Conservation (phyloP, 2,329 filamentous ascomycete species). For the Gaeumannomyces sp. region DNA sequence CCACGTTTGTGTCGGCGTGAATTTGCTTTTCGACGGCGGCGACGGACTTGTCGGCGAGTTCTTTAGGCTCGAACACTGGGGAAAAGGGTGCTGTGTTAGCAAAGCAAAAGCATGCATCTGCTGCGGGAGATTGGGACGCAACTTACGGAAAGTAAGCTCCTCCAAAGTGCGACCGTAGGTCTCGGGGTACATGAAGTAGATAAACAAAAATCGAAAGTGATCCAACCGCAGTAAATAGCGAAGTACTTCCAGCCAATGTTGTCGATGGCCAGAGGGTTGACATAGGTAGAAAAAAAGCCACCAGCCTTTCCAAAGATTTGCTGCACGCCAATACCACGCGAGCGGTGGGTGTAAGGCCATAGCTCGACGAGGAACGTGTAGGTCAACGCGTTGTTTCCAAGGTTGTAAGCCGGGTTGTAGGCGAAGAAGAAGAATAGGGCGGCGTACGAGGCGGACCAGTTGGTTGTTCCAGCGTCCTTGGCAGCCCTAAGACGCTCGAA, state of each 20-base stretch:
- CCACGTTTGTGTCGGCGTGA: constrained; percentile 5
- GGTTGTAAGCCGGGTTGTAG: constrained; percentile 22
- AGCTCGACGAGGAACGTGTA: constrained; percentile 23
- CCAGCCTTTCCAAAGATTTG: constrained; percentile 35
- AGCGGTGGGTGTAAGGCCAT: constrained; percentile 22
- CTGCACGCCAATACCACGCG: constrained; percentile 36
- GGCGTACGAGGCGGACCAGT: constrained; percentile 21
- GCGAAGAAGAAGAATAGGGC: constrained; percentile 23
- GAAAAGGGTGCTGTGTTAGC: neutral
- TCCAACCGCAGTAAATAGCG: constrained; percentile 37
- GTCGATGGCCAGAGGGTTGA: constrained; percentile 36
- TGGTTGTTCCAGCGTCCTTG: constrained; percentile 11
- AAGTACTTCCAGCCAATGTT: constrained; percentile 36
- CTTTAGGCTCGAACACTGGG: constrained; percentile 12
- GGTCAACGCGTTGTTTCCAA: constrained; percentile 21
- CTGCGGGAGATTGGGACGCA: neutral
- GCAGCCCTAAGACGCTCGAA: constrained; percentile 15
- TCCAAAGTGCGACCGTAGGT: constrained; percentile 76
- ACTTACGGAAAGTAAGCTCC: constrained; percentile 46
- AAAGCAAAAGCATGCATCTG: no score
- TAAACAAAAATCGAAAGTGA: constrained; percentile 40
- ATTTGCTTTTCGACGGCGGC: constrained; percentile 13
- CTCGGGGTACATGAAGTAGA: constrained; percentile 81
- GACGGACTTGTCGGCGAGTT: constrained; percentile 10
- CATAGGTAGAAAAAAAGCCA: constrained; percentile 29